Evolutionary conservation across 176 grass and related monocot genomes (phyloP).

Genomic region (Themeda triandra): DNA sequence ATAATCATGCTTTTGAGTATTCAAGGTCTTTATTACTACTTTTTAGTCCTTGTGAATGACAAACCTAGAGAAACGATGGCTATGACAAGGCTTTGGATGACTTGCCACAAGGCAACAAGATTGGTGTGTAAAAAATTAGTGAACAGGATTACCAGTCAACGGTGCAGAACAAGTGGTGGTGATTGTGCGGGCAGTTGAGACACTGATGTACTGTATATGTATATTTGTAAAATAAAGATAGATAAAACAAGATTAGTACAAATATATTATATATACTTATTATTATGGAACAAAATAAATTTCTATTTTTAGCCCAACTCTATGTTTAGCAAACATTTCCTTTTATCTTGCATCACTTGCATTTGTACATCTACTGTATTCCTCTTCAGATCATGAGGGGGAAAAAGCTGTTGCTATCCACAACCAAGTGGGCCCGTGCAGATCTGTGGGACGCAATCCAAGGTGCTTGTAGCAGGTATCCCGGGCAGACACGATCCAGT

Average conservation of each 20-base stretch:
- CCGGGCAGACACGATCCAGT: constrained; percentile 22
- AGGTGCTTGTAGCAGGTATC: neutral
- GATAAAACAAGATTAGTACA: neutral
- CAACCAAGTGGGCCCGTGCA: neutral
- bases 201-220: too few relatives aligned
- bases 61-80: neutral
- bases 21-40: neutral
- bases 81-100: neutral
- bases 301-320: neutral
- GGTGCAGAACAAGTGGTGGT: too few relatives aligned
- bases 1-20: neutral
- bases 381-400: too few relatives aligned
- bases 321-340: neutral
- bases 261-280: too few relatives aligned
- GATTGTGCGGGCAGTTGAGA: too few relatives aligned
- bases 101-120: too few relatives aligned
- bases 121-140: too few relatives aligned
- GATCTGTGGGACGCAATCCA: constrained; percentile 1
- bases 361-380: neutral
- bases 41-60: neutral
- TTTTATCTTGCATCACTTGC: neutral
- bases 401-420: neutral
- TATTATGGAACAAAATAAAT: neutral
- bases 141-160: too few relatives aligned
- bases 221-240: too few relatives aligned